Percentiles rank a stretch among this genome's conserved stretches.
phyloP scores from a whole-genome alignment of 1,139 yeast species.

The Pneumocystis jirovecii region DNA sequence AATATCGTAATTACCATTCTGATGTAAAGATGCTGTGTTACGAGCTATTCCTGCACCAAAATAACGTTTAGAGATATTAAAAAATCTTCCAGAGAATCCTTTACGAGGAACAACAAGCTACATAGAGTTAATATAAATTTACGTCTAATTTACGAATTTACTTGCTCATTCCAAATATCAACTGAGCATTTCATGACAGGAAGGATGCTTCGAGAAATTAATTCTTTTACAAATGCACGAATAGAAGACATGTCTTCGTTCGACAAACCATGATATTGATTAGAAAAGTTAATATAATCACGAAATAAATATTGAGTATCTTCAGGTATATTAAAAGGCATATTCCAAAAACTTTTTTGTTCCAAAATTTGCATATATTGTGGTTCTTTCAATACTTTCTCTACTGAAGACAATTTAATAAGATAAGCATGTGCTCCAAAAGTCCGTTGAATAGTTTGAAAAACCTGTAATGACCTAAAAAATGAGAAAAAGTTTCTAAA shows the following conservation, averaged over 20 bases:
- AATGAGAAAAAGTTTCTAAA: neutral
- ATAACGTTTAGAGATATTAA: constrained; percentile 50
- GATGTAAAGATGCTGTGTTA: constrained; percentile 10
- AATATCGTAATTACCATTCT: constrained; percentile 26
- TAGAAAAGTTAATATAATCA: neutral
- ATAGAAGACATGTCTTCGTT: constrained; percentile 30
- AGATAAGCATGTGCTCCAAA: constrained; percentile 20
- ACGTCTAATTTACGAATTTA: constrained; percentile 13
- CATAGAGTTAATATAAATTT: neutral
- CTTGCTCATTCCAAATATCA: constrained; percentile 63
- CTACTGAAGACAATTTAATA: neutral
- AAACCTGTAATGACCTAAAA: constrained; percentile 18
- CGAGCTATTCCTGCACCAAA: constrained; percentile 27
- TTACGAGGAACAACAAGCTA: constrained; percentile 38
- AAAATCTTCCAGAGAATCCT: constrained; percentile 58
- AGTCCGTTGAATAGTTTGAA: constrained; percentile 25
- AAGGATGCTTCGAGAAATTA: constrained; percentile 42
- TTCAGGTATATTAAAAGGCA: neutral
- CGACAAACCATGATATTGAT: constrained; percentile 5
- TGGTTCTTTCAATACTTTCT: neutral
- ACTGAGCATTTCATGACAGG: constrained; percentile 71
- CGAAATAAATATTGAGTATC: neutral
- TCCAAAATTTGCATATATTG: too few relatives aligned
- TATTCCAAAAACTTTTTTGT: neutral
- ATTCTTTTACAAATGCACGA: constrained; percentile 35